Evolutionary conservation across 805 yeast species (phyloP).

Genomic region (Yarrowia porcina): DNA sequence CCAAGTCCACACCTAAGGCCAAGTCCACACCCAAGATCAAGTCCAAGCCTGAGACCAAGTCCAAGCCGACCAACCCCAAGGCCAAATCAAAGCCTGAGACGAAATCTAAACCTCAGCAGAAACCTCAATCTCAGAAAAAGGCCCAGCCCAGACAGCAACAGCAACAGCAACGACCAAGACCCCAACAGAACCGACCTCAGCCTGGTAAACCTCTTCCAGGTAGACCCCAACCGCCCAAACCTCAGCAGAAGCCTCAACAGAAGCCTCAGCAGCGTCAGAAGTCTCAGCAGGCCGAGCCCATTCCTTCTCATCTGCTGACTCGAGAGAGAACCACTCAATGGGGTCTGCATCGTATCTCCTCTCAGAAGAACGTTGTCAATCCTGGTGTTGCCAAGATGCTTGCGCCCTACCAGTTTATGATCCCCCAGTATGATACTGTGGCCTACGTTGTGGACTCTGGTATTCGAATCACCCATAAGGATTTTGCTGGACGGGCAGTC

Average conservation of each 20-base stretch:
- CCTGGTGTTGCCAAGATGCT: slow-evolving; percentile 49
- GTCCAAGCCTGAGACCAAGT: background rate
- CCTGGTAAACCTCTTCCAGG: background rate
- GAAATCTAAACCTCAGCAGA: background rate
- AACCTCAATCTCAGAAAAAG: background rate
- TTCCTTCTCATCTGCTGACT: slow-evolving; percentile 33
- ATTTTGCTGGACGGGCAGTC: slow-evolving; percentile 59
- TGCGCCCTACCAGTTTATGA: slow-evolving; percentile 61
- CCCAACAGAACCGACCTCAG: background rate
- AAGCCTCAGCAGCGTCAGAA: background rate
- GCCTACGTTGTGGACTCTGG: slow-evolving; percentile 61
- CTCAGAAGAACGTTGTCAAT: slow-evolving; percentile 47
- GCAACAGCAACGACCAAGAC: background rate
- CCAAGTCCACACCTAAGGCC: background rate
- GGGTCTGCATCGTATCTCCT: slow-evolving; percentile 91
- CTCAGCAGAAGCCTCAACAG: background rate
- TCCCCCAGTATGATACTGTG: slow-evolving; percentile 36
- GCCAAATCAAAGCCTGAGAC: background rate
- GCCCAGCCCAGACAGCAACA: background rate
- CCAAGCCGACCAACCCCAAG: background rate
- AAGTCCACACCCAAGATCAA: background rate
- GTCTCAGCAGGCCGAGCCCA: background rate
- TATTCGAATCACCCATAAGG: slow-evolving; percentile 46
- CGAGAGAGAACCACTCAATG: slow-evolving; percentile 53
- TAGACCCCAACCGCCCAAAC: background rate